Evolutionary conservation across 1,139 yeast species (phyloP).

Genomic region (Sugiyamaella neomexicana): DNA sequence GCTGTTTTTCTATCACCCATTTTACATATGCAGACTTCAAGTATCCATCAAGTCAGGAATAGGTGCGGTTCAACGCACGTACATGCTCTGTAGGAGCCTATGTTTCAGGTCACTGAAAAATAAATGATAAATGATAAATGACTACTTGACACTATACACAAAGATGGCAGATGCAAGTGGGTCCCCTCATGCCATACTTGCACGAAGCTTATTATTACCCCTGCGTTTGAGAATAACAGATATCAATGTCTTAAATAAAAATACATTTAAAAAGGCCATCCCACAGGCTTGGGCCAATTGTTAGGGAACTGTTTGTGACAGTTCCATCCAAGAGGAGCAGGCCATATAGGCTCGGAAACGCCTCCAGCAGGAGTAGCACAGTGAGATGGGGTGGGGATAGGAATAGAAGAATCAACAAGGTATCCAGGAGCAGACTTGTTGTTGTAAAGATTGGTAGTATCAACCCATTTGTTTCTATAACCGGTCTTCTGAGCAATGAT

Average conservation of each 20-base stretch:
- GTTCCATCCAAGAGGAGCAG: slow-evolving; percentile 16
- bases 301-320: slow-evolving; percentile 15
- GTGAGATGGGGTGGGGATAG: slow-evolving; percentile 45
- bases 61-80: too few species aligned
- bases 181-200: too few species aligned
- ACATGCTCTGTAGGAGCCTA: too few species aligned
- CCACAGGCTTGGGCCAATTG: slow-evolving; percentile 17
- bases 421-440: slow-evolving; percentile 47
- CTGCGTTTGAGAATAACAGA: neutral
- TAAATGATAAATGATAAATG: neutral
- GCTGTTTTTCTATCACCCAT: too few species aligned
- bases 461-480: slow-evolving; percentile 40
- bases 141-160: neutral
- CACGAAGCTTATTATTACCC: neutral
- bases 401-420: slow-evolving; percentile 39
- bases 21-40: too few species aligned
- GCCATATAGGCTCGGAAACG: slow-evolving; percentile 28
- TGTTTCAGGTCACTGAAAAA: too few species aligned
- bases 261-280: slow-evolving; percentile 16
- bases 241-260: neutral
- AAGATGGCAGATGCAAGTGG: neutral
- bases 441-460: slow-evolving; percentile 43
- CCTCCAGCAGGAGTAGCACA: slow-evolving; percentile 46
- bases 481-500: slow-evolving; percentile 44
- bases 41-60: too few species aligned